Evolutionary conservation across 768 basidiomycete genomes (phyloP), one percentile per base, ranked within the genome.

Genomic region (Boletus pseudo-olivaceus): DNA sequence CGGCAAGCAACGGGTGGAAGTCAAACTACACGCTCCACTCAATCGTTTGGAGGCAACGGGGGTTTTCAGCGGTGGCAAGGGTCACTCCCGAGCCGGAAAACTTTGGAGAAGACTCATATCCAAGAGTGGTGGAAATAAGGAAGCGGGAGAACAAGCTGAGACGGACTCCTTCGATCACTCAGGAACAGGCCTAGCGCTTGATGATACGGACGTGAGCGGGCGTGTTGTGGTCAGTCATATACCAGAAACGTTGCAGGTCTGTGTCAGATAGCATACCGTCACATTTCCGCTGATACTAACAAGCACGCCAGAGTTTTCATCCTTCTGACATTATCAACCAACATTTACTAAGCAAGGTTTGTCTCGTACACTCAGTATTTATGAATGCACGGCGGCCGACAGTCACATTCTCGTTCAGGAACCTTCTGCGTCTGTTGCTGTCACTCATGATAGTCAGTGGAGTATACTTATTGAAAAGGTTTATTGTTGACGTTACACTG

Each of bases 381-480:
- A 2, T 35, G 26, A 27, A 35, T 54, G 17, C 7, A 27, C 14
- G 23, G 19, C n/a, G 10, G 17, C 8, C 17, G 23, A 33, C 11
- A 10, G 14, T 17, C 17, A 23, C 4, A 10, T 12, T n/a, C 15
- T 6, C 17, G 29, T 47, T 11, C 23, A 57, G 61, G 53, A 55
- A 26, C 46, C 61, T 14, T 55, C 35, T 19, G 54, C 61, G 7
- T 33, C 5, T n/a, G 41, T 62, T 26, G 57, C 61, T 1, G 29
- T 62, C 20, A 54, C 52, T 9, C 54, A 62, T 1, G 61, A 62
- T 17, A 53, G 39, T 32, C 53, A 56, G 19, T 64, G 61, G 62
- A 51, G 23, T 26, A 10, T 34, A 5, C 14, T 61, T 9, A 35
- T 61, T 14, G 51, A 61, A 41, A 44, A 61, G 8, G 60, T 53